Evolutionary conservation across 2,329 filamentous ascomycete species (phyloP).

Genomic region (Colletotrichum lentis): DNA sequence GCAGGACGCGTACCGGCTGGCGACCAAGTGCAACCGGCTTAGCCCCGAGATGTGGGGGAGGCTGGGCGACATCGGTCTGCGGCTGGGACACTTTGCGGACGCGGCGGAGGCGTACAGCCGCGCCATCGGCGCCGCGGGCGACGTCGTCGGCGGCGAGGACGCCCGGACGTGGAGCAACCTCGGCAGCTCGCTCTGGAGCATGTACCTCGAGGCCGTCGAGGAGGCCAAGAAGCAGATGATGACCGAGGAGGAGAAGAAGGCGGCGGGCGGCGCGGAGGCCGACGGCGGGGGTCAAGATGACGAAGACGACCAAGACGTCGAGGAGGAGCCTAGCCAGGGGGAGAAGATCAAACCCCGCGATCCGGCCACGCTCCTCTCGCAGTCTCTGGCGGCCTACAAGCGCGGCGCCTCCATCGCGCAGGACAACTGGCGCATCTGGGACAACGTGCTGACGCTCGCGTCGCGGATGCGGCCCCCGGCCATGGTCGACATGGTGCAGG

Average conservation of each 20-base stretch:
- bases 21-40: constrained; percentile 80
- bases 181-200: constrained; percentile 79
- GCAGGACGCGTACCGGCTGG: constrained; percentile 78
- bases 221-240: constrained; percentile 44
- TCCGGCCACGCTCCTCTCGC: constrained; percentile 69
- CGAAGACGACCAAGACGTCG: constrained; percentile 39
- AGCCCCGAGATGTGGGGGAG: constrained; percentile 89
- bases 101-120: constrained; percentile 85
- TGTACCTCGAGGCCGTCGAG: constrained; percentile 65
- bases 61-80: constrained; percentile 85
- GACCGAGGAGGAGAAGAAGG: constrained; percentile 30
- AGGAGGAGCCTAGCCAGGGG: constrained; percentile 5
- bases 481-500: constrained; percentile 77
- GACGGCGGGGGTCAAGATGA: constrained; percentile 39
- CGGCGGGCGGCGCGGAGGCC: constrained; percentile 29
- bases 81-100: constrained; percentile 77
- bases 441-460: constrained; percentile 90
- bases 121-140: constrained; percentile 71
- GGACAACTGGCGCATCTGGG: constrained; percentile 93
- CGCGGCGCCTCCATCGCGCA: constrained; percentile 83
- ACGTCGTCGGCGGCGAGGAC: constrained; percentile 79
- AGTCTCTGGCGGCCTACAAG: constrained; percentile 86
- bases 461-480: constrained; percentile 79
- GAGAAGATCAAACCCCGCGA: constrained; percentile 48
- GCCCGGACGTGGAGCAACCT: constrained; percentile 96